A percentile compares a stretch with the other conserved stretches of the same genome.
These are phyloP conservation scores for Silene vulgaris DNA, from an alignment of 179 eudicot genomes.

Conservation along the genomic window DNA sequence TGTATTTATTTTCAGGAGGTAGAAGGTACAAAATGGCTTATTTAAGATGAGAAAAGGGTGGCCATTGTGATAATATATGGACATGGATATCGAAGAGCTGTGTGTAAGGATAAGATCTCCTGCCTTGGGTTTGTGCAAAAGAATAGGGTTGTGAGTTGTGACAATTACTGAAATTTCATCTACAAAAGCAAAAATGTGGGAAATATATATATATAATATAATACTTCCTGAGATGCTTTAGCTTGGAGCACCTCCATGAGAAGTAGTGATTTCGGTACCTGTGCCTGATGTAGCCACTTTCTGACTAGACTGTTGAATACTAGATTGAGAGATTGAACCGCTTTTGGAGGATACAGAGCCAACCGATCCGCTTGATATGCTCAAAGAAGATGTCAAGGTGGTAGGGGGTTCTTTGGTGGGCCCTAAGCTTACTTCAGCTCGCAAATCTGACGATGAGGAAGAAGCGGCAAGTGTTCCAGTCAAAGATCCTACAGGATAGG, in stretches of 20 bases:
- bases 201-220: slow-evolving; percentile 6
- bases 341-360: slow-evolving; percentile 52
- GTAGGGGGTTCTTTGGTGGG: slow-evolving; percentile 45
- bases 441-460: slow-evolving; percentile 77
- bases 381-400: slow-evolving; percentile 40
- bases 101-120: slow-evolving; percentile 24
- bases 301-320: slow-evolving; percentile 33
- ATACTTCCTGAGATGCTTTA: slow-evolving; percentile 24
- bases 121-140: slow-evolving; percentile 28
- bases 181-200: slow-evolving; percentile 31
- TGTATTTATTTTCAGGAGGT: slow-evolving; percentile 21
- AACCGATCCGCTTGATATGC: slow-evolving; percentile 51
- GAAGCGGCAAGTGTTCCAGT: slow-evolving; percentile 72
- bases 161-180: slow-evolving; percentile 27
- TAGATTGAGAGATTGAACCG: slow-evolving; percentile 43
- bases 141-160: slow-evolving; percentile 20
- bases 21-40: slow-evolving; percentile 39
- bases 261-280: slow-evolving; percentile 32
- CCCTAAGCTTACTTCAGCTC: slow-evolving; percentile 40
- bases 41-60: slow-evolving; percentile 25
- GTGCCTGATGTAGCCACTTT: slow-evolving; percentile 35
- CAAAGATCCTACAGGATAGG: slow-evolving; percentile 82
- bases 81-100: slow-evolving; percentile 16
- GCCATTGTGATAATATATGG: slow-evolving; percentile 21
- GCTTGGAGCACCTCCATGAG: slow-evolving; percentile 33